Percentiles rank a stretch among this genome's conserved stretches.
phyloP scores from a whole-genome alignment of 768 basidiomycete species.

The Coprinopsis sp. region DNA sequence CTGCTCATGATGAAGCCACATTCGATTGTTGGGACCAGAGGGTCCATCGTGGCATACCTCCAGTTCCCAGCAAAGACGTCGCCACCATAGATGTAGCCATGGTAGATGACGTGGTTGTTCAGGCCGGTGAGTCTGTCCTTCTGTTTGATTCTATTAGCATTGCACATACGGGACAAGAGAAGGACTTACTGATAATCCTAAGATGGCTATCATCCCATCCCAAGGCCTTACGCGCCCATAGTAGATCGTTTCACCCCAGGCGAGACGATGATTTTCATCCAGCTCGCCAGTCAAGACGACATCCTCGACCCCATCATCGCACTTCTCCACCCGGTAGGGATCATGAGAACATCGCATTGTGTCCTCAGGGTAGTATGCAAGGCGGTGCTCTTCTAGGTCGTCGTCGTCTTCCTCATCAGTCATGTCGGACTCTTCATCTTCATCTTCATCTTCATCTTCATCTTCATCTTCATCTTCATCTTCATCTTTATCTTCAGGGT shows the following conservation, averaged over 20 bases:
- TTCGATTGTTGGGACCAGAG: constrained; percentile 50
- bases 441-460: no score
- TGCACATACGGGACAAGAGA: no score
- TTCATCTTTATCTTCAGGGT: no score
- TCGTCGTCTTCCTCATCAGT: no score
- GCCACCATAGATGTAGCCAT: constrained; percentile 65
- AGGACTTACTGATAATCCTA: constrained; percentile 35
- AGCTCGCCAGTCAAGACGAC: constrained; percentile 61
- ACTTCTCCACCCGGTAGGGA: constrained; percentile 24
- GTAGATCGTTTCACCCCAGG: constrained; percentile 44
- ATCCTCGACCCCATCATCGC: constrained; percentile 50
- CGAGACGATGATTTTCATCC: constrained; percentile 40
- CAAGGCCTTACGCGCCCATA: constrained; percentile 53
- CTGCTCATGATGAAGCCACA: constrained; percentile 60
- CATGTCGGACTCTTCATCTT: no score
- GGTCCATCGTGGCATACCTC: constrained; percentile 44
- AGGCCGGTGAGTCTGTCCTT: neutral
- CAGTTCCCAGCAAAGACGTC: constrained; percentile 70
- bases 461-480: no score
- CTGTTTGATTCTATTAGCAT: no score
- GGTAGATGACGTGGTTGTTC: constrained; percentile 41
- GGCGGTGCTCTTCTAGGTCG: no score
- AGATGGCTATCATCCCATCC: constrained; percentile 55
- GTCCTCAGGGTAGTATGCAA: no score
- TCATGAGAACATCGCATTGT: neutral